A percentile compares a stretch with the other conserved stretches of the same genome.
Evolutionary conservation across 2,329 filamentous ascomycete species (phyloP).

Genomic region (Didymella sp.): DNA sequence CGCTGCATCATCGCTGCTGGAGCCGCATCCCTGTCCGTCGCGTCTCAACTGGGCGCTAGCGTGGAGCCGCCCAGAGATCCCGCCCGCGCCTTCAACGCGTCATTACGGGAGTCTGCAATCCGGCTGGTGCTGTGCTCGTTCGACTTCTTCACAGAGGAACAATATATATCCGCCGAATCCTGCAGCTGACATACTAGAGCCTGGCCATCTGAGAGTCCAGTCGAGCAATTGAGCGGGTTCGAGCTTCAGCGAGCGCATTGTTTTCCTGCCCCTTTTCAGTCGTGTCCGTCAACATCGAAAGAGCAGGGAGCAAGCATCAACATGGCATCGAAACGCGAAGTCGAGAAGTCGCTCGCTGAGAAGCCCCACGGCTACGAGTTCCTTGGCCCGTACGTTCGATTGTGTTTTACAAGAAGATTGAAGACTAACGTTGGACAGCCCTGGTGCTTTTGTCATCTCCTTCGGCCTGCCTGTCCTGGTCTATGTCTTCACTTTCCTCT

Average conservation of each 20-base stretch:
- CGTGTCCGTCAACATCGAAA: background rate
- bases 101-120: conserved; percentile 32
- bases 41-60: conserved; percentile 8
- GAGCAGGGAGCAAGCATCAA: background rate
- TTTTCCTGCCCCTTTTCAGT: background rate
- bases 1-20: conserved; percentile 9
- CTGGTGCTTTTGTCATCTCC: conserved; percentile 78
- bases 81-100: conserved; percentile 29
- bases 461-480: conserved; percentile 80
- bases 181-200: background rate
- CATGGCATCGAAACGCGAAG: conserved; percentile 42
- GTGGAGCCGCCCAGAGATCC: background rate
- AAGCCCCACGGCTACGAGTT: conserved; percentile 51
- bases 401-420: background rate
- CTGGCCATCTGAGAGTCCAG: background rate
- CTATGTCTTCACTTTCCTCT: conserved; percentile 81
- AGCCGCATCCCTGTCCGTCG: conserved; percentile 7
- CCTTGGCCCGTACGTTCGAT: conserved; percentile 48
- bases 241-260: background rate
- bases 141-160: conserved; percentile 19
- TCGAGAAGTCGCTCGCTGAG: conserved; percentile 29
- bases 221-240: background rate
- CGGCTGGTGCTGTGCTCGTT: conserved; percentile 28
- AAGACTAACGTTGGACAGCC: conserved; percentile 55
- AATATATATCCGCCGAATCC: background rate